phyloP scores from a whole-genome alignment of 768 basidiomycete species.

The Psilocybe subaeruginosa region DNA sequence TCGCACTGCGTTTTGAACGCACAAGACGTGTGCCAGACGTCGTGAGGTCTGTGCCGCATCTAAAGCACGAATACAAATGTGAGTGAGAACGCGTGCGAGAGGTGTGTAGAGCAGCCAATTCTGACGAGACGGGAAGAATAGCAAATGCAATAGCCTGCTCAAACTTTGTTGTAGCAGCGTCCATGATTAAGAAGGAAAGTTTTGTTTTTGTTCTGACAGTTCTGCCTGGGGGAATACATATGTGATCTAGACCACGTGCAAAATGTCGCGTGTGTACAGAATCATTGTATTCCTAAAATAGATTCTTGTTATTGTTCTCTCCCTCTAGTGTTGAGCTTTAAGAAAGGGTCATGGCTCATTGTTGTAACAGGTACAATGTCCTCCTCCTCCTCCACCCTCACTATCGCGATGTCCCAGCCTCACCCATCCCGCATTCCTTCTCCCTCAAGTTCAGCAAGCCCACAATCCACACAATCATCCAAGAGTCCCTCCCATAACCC shows the following conservation, averaged over 20 bases:
- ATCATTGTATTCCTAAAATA: slow-evolving; percentile 18
- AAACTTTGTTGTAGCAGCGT: slow-evolving; percentile 43
- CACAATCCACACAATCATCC: slow-evolving; percentile 21
- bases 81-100: slow-evolving; percentile 34
- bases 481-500: slow-evolving; percentile 26
- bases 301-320: slow-evolving; percentile 15
- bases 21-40: slow-evolving; percentile 39
- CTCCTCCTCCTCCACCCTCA: slow-evolving; percentile 25
- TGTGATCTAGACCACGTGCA: no score
- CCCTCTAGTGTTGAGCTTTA: not conserved
- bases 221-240: no score
- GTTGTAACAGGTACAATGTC: slow-evolving; percentile 17
- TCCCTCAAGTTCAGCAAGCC: slow-evolving; percentile 17
- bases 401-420: slow-evolving; percentile 32
- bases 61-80: slow-evolving; percentile 39
- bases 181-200: slow-evolving; percentile 18
- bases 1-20: slow-evolving; percentile 28
- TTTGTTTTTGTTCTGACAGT: not conserved
- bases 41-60: slow-evolving; percentile 54
- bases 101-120: slow-evolving; percentile 67
- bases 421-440: slow-evolving; percentile 29
- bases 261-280: not conserved
- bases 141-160: slow-evolving; percentile 49
- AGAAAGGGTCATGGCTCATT: slow-evolving; percentile 6
- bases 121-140: slow-evolving; percentile 53